A percentile compares a stretch with the other conserved stretches of the same genome.
These are phyloP conservation scores for Neurospora sp. DNA, from an alignment of 495 filamentous ascomycete genomes.

Conservation along the genomic window DNA sequence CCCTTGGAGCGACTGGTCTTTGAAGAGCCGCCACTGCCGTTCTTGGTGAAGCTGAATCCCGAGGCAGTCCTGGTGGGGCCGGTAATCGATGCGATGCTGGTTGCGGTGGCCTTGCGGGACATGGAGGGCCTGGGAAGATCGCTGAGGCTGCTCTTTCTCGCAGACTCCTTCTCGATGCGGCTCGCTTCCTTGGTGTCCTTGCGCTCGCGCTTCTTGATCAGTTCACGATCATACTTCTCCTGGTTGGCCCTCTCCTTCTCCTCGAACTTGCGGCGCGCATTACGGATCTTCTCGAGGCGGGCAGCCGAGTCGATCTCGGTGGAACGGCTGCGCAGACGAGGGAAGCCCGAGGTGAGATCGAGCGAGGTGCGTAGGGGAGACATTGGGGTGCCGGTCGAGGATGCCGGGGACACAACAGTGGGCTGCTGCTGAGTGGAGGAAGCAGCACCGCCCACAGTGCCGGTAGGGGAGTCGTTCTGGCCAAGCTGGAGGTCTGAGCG, in stretches of 20 bases:
- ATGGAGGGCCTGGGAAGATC: conserved; percentile 22
- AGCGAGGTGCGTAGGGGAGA: conserved; percentile 43
- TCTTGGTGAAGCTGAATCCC: neutral
- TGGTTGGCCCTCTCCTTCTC: conserved; percentile 45
- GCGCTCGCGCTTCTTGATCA: conserved; percentile 41
- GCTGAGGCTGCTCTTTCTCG: conserved; percentile 24
- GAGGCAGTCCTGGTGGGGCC: conserved; percentile 3
- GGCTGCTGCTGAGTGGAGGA: neutral
- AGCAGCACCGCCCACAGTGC: conserved; percentile 10
- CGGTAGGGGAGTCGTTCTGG: conserved; percentile 23
- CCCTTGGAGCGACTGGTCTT: neutral
- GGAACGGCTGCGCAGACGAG: conserved; percentile 40
- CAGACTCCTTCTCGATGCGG: conserved; percentile 29
- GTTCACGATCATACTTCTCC: conserved; percentile 45
- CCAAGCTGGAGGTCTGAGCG: conserved; percentile 15
- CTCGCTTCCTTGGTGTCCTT: conserved; percentile 36
- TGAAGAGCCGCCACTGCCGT: neutral
- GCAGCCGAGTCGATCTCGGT: conserved; percentile 35
- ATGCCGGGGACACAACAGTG: conserved; percentile 11
- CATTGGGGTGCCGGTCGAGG: conserved; percentile 23
- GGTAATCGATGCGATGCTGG: conserved; percentile 13
- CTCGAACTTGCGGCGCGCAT: conserved; percentile 43
- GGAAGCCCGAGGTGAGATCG: conserved; percentile 34
- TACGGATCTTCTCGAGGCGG: conserved; percentile 37
- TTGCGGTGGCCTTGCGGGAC: conserved; percentile 29